These are phyloP conservation scores for Vitis hybrid DNA, from an alignment of 177 flowering plant genomes.

Conservation along the genomic window DNA sequence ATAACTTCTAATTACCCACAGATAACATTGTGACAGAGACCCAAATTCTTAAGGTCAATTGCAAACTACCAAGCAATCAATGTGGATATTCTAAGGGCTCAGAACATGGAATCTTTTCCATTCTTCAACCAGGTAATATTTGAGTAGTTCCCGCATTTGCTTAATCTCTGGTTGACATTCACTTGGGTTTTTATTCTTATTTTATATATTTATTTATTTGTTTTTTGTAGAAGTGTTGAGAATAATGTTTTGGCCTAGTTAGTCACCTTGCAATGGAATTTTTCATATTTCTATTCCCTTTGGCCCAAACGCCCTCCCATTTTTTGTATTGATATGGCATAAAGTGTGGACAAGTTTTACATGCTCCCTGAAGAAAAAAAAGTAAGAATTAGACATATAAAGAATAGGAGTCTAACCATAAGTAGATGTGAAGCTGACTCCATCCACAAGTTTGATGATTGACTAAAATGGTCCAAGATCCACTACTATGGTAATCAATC, in stretches of 20 bases:
- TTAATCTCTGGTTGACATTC: not conserved
- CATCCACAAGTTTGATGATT: too few relatives aligned
- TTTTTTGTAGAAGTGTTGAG: not conserved
- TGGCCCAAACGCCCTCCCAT: not conserved
- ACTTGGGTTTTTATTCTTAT: not conserved
- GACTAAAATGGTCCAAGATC: too few relatives aligned
- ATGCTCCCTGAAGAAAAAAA: too few relatives aligned
- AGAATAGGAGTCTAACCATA: too few relatives aligned
- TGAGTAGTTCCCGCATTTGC: not conserved
- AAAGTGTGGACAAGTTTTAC: too few relatives aligned
- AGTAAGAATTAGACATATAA: too few relatives aligned
- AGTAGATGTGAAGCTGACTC: too few relatives aligned
- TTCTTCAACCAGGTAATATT: constrained; percentile 82
- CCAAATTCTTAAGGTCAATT: constrained; percentile 71
- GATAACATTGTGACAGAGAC: constrained; percentile 53
- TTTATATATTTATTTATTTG: not conserved
- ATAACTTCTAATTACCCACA: too few relatives aligned
- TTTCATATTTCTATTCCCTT: not conserved
- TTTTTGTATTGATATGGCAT: too few relatives aligned
- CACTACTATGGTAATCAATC: too few relatives aligned
- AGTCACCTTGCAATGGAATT: not conserved
- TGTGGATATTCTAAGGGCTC: constrained; percentile 75
- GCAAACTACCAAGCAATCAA: constrained; percentile 85
- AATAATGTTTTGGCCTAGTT: not conserved
- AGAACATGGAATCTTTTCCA: constrained; percentile 88